A percentile compares a stretch with the other conserved stretches of the same genome.
These are phyloP conservation scores for Xylaria sp. DNA, from an alignment of 2,329 filamentous ascomycete species.

Conservation along the genomic window DNA sequence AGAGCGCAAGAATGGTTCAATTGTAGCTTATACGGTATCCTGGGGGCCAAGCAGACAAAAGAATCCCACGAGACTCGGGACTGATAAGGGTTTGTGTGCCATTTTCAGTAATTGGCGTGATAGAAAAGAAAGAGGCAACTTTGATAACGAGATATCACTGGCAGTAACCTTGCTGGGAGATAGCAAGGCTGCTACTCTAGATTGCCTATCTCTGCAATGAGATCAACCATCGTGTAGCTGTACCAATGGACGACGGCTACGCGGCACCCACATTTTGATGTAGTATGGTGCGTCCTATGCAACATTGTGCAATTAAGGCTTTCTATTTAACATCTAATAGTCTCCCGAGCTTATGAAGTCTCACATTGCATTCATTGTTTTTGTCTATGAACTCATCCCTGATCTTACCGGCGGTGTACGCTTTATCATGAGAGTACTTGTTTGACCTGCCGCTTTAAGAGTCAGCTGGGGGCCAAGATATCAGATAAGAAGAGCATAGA, in stretches of 20 bases:
- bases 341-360: background rate
- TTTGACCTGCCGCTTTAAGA: slow-evolving; percentile 32
- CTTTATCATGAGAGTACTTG: slow-evolving; percentile 26
- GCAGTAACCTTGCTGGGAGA: slow-evolving; percentile 10
- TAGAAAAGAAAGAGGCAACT: background rate
- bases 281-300: slow-evolving; percentile 18
- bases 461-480: slow-evolving; percentile 14
- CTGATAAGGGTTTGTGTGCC: slow-evolving; percentile 19
- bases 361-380: background rate
- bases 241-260: slow-evolving; percentile 16
- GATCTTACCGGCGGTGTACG: slow-evolving; percentile 9
- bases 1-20: background rate
- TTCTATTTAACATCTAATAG: slow-evolving; percentile 8
- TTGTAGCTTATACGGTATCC: background rate
- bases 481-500: slow-evolving; percentile 30
- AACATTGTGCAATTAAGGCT: slow-evolving; percentile 25
- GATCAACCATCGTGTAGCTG: slow-evolving; percentile 5
- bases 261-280: slow-evolving; percentile 8
- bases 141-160: slow-evolving; percentile 2
- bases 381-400: slow-evolving; percentile 8
- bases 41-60: slow-evolving; percentile 1
- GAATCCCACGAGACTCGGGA: background rate
- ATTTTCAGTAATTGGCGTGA: slow-evolving; percentile 21
- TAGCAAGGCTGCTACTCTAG: slow-evolving; percentile 17
- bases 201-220: background rate